Evolutionary conservation across 1,284 basidiomycete genomes (phyloP).

Genomic region (Sanghuangporus weigelae): DNA sequence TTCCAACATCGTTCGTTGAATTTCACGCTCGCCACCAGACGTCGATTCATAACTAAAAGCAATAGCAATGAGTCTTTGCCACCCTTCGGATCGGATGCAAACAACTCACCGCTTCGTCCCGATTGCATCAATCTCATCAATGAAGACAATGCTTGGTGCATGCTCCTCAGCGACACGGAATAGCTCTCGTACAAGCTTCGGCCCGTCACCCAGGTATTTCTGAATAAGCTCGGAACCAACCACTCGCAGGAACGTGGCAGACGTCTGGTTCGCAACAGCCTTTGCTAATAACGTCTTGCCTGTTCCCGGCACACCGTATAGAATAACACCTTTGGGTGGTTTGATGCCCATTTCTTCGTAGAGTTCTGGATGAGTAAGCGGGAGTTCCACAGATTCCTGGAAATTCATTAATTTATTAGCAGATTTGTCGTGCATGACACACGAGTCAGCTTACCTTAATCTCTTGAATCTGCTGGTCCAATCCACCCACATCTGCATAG

Average conservation of each 20-base stretch:
- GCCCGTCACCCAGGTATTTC: conserved; percentile 99
- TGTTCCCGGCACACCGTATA: conserved; percentile 98
- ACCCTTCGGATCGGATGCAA: not conserved
- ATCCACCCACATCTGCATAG: conserved; percentile 97
- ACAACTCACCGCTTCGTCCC: conserved; percentile 87
- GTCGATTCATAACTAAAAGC: conserved; percentile 85
- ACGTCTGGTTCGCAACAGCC: conserved; percentile 98
- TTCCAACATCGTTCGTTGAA: conserved; percentile 99
- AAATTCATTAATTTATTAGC: not conserved
- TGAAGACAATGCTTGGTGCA: conserved; percentile 98
- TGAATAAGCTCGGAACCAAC: conserved; percentile 99
- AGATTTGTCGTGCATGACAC: conserved; percentile 7
- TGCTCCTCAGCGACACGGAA: conserved; percentile 98
- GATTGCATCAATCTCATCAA: conserved; percentile 98
- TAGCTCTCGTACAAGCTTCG: conserved; percentile 94
- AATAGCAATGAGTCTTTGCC: conserved; percentile 20
- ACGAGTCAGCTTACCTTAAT: conserved; percentile 70
- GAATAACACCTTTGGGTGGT: conserved; percentile 98
- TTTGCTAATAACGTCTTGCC: conserved; percentile 98
- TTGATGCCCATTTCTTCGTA: conserved; percentile 99
- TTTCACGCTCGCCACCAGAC: conserved; percentile 96
- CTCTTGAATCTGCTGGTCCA: conserved; percentile 97
- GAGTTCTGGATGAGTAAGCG: conserved; percentile 95
- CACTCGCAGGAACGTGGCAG: conserved; percentile 96
- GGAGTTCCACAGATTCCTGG: conserved; percentile 96